Base-by-base conservation (phyloP, 345 rosid genomes). In the Chamaenerion angustifolium region DNA sequence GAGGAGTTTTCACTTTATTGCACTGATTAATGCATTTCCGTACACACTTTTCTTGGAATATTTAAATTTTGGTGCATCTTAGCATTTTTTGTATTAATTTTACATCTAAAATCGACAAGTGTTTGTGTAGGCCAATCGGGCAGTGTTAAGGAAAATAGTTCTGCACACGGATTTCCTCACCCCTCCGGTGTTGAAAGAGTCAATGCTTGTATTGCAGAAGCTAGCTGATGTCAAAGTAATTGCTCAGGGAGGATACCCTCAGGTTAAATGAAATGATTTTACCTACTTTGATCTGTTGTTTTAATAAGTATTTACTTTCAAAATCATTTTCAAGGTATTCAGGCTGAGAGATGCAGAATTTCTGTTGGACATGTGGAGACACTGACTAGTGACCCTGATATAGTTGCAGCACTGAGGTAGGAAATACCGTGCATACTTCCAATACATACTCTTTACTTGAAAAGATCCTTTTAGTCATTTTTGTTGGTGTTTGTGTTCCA, bases 261-360 rank as follows among this genome's bases (percentile, higher is more conserved):
- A 86, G 94, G 96, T 86, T 16, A 59, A 63, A 50, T 31, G 7
- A 9, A 50, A 2, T 50, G 3, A 4, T 27, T 35, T 50, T 50
- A 27, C 37, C 37, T 7, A 5, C 37, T 31, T 31, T 31, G 37
- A 1, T 31, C 37, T 31, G 37, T 31, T 31, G 3, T 31, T 31
- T 31, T 4, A 31, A 31, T 31, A 31, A 31, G 37, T 31, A 31
- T 3, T 31, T 31, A 31, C 37, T 31, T 31, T 31, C 37, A 8
- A 31, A 14, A 21, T 14, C 43, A 15, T 6, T 31, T 31, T 8
- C 17, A 31, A 52, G 68, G 58, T 59, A 27, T 61, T 48, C 65
- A 92, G 98, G 96, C 98, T 52, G 96, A 92, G 66, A 76, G 89
- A 56, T 80, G 94, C 68, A 80, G 98, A 64, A 65, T 90, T 47